These are phyloP conservation scores for Termitomyces sp. DNA, from an alignment of 768 basidiomycete genomes.

Conservation along the genomic window DNA sequence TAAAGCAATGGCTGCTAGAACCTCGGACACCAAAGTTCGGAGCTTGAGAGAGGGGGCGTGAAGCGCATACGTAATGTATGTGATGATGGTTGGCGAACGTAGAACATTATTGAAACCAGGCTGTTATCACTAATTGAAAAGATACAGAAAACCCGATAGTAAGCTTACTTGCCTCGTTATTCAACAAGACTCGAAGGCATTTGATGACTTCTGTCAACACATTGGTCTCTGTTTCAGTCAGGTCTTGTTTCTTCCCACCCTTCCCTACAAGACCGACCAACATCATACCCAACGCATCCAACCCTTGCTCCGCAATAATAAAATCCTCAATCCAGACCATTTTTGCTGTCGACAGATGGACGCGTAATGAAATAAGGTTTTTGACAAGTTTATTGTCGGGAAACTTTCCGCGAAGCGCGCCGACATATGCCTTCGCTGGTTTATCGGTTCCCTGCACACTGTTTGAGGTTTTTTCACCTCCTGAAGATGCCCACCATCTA, in stretches of 20 bases:
- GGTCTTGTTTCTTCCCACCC: slow-evolving; percentile 55
- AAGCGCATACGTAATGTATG: slow-evolving; percentile 70
- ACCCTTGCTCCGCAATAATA: slow-evolving; percentile 58
- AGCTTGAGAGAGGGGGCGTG: slow-evolving; percentile 65
- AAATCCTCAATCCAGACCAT: slow-evolving; percentile 79
- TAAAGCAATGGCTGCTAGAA: slow-evolving; percentile 82
- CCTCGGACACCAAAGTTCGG: slow-evolving; percentile 65
- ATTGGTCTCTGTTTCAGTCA: slow-evolving; percentile 63
- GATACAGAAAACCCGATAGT: not conserved
- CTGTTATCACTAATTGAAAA: slow-evolving; percentile 32
- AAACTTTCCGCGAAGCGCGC: slow-evolving; percentile 52
- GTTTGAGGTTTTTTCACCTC: slow-evolving; percentile 39
- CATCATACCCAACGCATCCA: slow-evolving; percentile 56
- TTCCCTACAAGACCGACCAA: slow-evolving; percentile 64
- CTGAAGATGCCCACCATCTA: slow-evolving; percentile 73
- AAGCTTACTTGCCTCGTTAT: slow-evolving; percentile 73
- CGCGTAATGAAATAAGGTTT: slow-evolving; percentile 77
- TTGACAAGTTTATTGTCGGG: slow-evolving; percentile 64
- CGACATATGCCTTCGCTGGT: slow-evolving; percentile 61
- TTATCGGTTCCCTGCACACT: slow-evolving; percentile 38
- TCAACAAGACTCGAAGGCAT: slow-evolving; percentile 78
- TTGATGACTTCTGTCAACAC: slow-evolving; percentile 73
- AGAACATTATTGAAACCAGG: slow-evolving; percentile 70
- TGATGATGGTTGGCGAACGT: slow-evolving; percentile 58
- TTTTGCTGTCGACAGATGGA: slow-evolving; percentile 82